Percentiles rank a stretch among this genome's conserved stretches.
These are phyloP conservation scores for Coniochaeta hoffmannii DNA, from an alignment of 2,329 filamentous ascomycete genomes.

Conservation along the genomic window DNA sequence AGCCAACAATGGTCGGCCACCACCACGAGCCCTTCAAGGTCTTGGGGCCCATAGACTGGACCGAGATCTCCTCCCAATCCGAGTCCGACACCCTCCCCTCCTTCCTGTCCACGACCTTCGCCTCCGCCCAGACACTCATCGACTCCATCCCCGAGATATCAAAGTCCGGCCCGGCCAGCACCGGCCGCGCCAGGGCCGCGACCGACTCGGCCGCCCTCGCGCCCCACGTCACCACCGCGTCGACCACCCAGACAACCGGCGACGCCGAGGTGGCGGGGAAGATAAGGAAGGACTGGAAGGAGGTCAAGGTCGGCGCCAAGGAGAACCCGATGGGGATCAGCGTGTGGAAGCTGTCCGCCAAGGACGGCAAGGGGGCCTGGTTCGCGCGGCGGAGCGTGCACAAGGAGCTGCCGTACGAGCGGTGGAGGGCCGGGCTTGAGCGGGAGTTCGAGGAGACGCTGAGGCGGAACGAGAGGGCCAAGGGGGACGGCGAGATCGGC, in stretches of 20 bases:
- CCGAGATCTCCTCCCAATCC: constrained; percentile 5
- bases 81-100: constrained; percentile 4
- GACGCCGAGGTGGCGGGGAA: constrained; percentile 40
- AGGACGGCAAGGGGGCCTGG: constrained; percentile 82
- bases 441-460: constrained; percentile 75
- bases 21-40: constrained; percentile 17
- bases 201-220: constrained; percentile 22
- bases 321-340: constrained; percentile 71
- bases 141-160: constrained; percentile 15
- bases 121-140: constrained; percentile 14
- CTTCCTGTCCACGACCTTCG: constrained; percentile 13
- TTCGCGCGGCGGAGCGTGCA: constrained; percentile 83
- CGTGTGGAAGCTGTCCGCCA: constrained; percentile 71
- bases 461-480: constrained; percentile 2
- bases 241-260: constrained; percentile 20
- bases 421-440: constrained; percentile 70
- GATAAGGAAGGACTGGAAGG: constrained; percentile 82
- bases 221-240: constrained; percentile 27
- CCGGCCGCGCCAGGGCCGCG: constrained; percentile 34
- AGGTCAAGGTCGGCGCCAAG: constrained; percentile 61
- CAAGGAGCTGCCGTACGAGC: constrained; percentile 66
- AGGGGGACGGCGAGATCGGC: constrained; percentile 48
- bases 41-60: constrained; percentile 15
- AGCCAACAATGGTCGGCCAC: constrained; percentile 10
- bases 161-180: constrained; percentile 5